Conservation (phyloP, 805 yeast genomes). For the Candida verbasci region DNA sequence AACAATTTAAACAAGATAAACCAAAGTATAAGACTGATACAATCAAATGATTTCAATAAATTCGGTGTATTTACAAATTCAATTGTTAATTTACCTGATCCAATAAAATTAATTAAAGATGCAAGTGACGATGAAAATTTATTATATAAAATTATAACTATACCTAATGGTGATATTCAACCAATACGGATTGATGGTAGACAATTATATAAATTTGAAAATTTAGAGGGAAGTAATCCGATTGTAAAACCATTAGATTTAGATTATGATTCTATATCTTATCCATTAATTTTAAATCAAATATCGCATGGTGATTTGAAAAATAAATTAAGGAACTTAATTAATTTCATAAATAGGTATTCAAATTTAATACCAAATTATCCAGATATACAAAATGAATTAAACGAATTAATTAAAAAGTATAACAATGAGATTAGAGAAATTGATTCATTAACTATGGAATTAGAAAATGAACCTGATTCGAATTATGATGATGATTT, state of each 20-base stretch:
- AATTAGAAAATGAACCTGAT: neutral
- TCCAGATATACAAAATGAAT: slow-evolving; percentile 12
- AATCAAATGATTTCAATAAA: slow-evolving; percentile 43
- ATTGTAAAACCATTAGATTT: slow-evolving; percentile 2
- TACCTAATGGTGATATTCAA: slow-evolving; percentile 12
- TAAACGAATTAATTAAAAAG: slow-evolving; percentile 22
- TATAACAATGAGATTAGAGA: slow-evolving; percentile 3
- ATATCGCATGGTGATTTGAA: neutral
- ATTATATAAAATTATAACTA: slow-evolving; percentile 39
- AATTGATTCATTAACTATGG: neutral
- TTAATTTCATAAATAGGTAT: slow-evolving; percentile 25
- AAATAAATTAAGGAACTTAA: slow-evolving; percentile 2
- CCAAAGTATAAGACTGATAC: slow-evolving; percentile 37
- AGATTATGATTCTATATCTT: neutral
- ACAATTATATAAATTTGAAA: slow-evolving; percentile 14
- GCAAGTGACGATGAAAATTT: slow-evolving; percentile 50
- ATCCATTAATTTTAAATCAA: neutral
- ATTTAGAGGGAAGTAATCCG: neutral
- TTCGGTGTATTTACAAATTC: slow-evolving; percentile 70
- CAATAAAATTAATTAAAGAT: slow-evolving; percentile 57
- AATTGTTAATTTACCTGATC: slow-evolving; percentile 45
- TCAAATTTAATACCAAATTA: slow-evolving; percentile 22
- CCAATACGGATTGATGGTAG: slow-evolving; percentile 52
- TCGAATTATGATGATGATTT: slow-evolving; percentile 20
- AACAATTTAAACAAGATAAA: slow-evolving; percentile 24